Base-by-base conservation (phyloP, 371 early-diverging fungal genomes). In the Zychaea mexicana region DNA sequence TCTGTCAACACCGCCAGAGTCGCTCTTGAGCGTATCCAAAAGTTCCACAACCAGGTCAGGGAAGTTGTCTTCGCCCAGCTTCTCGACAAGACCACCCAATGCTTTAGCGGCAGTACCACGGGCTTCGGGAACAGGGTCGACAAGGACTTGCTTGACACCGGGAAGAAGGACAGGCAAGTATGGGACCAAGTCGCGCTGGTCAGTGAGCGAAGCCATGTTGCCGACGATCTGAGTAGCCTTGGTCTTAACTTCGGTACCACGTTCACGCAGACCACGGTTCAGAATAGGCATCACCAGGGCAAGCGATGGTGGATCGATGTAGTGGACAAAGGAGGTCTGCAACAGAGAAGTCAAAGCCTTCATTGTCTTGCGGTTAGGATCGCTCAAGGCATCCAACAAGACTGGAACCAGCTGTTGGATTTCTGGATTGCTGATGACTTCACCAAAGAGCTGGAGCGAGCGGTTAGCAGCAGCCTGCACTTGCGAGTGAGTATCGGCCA, bases 221-320 rank as follows among this genome's bases (percentile, higher is more conserved):
- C 97, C 98, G 64, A 98, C 93, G 74, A 98, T 96, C 82, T 98
- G 97, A 17, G 98, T 94, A 13, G 97, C 93, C 67, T 89, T 91
- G 64, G 92, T 94, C 86, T 98, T 98, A 62, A 91, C 87, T 39
- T 95, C 91, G 2, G 97, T 94, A 26, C 86, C 82, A 62, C 99
- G 89, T 66, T 94, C 95, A 30, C 88, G 86, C 76, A 98, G 79
- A 64, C 98, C 99, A 61, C 98, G 92, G 66, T 93, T 88, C 33
- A 98, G 70, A 57, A 98, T 94, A 3, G 99, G 99, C 73, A 97
- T 93, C 2, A 98, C 88, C 52, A 98, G 81, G 15, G 98, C 98
- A 67, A 98, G 81, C 10, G 94, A 95, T 19, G 99, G 97, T 6
- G 98, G 90, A 76, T 98, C 99, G 60, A 98, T 93, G 73, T 98